A percentile compares a stretch with the other conserved stretches of the same genome.
These are phyloP conservation scores for Aspergillus sp. DNA, from an alignment of 2,329 filamentous ascomycete species.

Conservation along the genomic window DNA sequence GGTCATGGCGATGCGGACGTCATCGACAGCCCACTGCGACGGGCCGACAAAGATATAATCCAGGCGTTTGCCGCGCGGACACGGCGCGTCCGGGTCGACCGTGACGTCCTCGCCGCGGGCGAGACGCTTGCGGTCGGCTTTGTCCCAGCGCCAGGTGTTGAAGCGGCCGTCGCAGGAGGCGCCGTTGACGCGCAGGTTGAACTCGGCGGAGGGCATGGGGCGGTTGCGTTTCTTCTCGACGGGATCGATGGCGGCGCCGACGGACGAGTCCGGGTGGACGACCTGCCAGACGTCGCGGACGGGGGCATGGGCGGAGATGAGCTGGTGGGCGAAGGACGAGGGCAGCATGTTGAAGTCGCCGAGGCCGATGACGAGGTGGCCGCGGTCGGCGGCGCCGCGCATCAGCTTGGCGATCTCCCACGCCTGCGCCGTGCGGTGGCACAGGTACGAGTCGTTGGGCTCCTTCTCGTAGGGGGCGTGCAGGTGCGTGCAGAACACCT, in stretches of 20 bases:
- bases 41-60: conserved; percentile 87
- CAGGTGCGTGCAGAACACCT: conserved; percentile 90
- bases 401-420: conserved; percentile 94
- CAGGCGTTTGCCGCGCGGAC: conserved; percentile 77
- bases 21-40: conserved; percentile 66
- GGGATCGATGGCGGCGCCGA: conserved; percentile 69
- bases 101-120: conserved; percentile 62
- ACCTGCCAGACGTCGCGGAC: conserved; percentile 83
- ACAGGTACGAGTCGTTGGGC: conserved; percentile 79
- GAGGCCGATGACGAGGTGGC: conserved; percentile 79
- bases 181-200: conserved; percentile 78
- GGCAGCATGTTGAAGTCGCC: conserved; percentile 99
- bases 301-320: conserved; percentile 75
- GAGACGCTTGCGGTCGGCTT: conserved; percentile 66
- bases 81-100: conserved; percentile 64
- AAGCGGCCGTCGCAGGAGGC: conserved; percentile 80
- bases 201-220: conserved; percentile 71
- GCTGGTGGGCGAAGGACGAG: conserved; percentile 74
- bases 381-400: conserved; percentile 73
- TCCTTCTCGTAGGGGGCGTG: conserved; percentile 85
- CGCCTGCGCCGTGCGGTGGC: conserved; percentile 86
- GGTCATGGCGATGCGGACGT: conserved; percentile 73
- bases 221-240: conserved; percentile 65
- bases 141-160: conserved; percentile 93
- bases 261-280: conserved; percentile 76